A percentile compares a stretch with the other conserved stretches of the same genome.
phyloP scores from a whole-genome alignment of 495 filamentous ascomycete species.

The Penicillium parvum region DNA sequence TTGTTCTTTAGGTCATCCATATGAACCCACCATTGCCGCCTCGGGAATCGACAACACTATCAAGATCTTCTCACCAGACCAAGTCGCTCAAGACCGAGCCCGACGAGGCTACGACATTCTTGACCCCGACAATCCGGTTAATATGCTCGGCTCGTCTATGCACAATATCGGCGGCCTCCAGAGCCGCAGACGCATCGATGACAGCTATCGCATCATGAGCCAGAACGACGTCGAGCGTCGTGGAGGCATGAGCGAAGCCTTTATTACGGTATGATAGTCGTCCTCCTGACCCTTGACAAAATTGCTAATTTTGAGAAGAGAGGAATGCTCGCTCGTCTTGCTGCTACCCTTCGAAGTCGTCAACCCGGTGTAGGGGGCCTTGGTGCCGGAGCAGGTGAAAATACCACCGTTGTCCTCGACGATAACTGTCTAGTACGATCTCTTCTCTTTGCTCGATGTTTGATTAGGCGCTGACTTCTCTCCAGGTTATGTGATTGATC shows the following conservation, averaged over 20 bases:
- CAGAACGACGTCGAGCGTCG: slow-evolving; percentile 61
- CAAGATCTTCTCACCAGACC: slow-evolving; percentile 70
- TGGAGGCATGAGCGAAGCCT: slow-evolving; percentile 58
- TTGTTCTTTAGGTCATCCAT: slow-evolving; percentile 52
- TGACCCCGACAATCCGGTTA: slow-evolving; percentile 37
- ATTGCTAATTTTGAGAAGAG: slow-evolving; percentile 37
- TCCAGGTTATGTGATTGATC: slow-evolving; percentile 28
- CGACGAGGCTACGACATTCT: slow-evolving; percentile 52
- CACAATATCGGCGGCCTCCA: slow-evolving; percentile 39
- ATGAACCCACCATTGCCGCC: slow-evolving; percentile 65
- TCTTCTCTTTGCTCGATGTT: neutral
- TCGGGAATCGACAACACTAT: slow-evolving; percentile 73
- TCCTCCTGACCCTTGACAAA: slow-evolving; percentile 15
- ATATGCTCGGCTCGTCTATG: slow-evolving; percentile 20
- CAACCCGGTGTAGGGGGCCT: slow-evolving; percentile 4
- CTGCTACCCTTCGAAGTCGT: slow-evolving; percentile 22
- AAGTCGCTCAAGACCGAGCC: slow-evolving; percentile 53
- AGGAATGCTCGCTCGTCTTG: slow-evolving; percentile 56
- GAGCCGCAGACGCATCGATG: slow-evolving; percentile 55
- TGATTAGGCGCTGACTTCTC: neutral
- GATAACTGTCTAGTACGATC: slow-evolving; percentile 42
- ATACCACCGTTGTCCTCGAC: slow-evolving; percentile 33
- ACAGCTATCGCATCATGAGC: slow-evolving; percentile 59
- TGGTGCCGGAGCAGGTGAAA: slow-evolving; percentile 11
- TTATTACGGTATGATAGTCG: slow-evolving; percentile 50